These are phyloP conservation scores for Fusarium redolens DNA, from an alignment of 2,329 filamentous ascomycete genomes.

Conservation along the genomic window DNA sequence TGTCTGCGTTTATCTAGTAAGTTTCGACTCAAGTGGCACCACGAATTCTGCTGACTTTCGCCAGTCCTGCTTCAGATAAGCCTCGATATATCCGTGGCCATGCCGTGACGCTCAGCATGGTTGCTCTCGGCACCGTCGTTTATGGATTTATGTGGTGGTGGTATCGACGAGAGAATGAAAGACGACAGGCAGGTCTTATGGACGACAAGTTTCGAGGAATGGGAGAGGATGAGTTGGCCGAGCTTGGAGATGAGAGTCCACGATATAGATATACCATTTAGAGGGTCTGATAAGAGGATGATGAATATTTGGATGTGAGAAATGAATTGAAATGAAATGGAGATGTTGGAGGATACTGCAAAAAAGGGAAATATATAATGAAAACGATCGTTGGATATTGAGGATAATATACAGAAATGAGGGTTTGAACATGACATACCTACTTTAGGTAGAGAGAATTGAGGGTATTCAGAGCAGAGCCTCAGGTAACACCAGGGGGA, in stretches of 20 bases:
- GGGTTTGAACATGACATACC: not conserved
- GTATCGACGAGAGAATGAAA: constrained; percentile 61
- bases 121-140: constrained; percentile 63
- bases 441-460: not conserved
- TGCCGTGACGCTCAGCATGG: constrained; percentile 69
- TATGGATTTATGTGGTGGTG: constrained; percentile 67
- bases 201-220: constrained; percentile 54
- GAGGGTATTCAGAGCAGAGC: constrained; percentile 2
- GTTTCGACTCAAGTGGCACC: not conserved
- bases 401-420: not conserved
- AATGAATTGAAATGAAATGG: not conserved
- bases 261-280: constrained; percentile 59
- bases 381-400: not conserved
- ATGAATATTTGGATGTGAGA: not conserved
- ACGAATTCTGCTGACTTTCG: constrained; percentile 16
- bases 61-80: constrained; percentile 58
- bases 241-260: constrained; percentile 65
- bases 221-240: constrained; percentile 60
- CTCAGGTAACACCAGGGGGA: not conserved
- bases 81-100: constrained; percentile 72
- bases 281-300: not conserved
- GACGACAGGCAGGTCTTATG: constrained; percentile 54
- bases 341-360: not conserved
- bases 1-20: constrained; percentile 75
- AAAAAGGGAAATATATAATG: not conserved